Evolutionary conservation across 495 filamentous ascomycete species (phyloP).

Genomic region (Penicillium herquei): DNA sequence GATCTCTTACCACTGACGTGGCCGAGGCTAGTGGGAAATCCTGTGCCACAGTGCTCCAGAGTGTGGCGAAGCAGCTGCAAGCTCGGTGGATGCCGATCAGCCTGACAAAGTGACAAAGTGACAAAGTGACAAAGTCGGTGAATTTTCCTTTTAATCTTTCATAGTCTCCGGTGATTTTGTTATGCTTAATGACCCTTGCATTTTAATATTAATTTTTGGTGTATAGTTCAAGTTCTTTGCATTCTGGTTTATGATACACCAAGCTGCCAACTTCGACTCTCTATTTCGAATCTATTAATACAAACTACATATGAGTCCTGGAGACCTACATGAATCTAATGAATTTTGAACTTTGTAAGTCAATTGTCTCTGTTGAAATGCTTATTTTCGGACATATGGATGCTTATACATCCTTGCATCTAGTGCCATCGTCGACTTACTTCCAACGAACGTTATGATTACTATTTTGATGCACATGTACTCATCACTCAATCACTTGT

Average conservation of each 20-base stretch:
- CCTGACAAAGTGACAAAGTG: constrained; percentile 10
- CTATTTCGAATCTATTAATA: constrained; percentile 15
- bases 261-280: constrained; percentile 2
- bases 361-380: not conserved
- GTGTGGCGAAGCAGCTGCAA: constrained; percentile 47
- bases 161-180: constrained; percentile 8
- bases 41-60: constrained; percentile 31
- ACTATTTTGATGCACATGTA: constrained; percentile 20
- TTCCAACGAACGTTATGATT: constrained; percentile 35
- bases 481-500: constrained; percentile 26
- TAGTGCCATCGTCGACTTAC: constrained; percentile 3
- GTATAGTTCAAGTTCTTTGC: constrained; percentile 5
- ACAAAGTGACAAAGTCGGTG: constrained; percentile 15
- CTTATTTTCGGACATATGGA: not conserved
- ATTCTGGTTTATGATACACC: constrained; percentile 14
- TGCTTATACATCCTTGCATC: constrained; percentile 6
- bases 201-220: constrained; percentile 13
- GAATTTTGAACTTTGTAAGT: constrained; percentile 7
- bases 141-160: constrained; percentile 27
- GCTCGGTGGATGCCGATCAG: constrained; percentile 24
- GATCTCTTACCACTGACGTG: constrained; percentile 25
- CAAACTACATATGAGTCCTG: constrained; percentile 6
- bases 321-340: constrained; percentile 14
- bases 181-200: constrained; percentile 7
- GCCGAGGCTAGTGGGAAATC: constrained; percentile 24